Conservation (phyloP, 306 rosid genomes). For the Alnus glutinosa region DNA sequence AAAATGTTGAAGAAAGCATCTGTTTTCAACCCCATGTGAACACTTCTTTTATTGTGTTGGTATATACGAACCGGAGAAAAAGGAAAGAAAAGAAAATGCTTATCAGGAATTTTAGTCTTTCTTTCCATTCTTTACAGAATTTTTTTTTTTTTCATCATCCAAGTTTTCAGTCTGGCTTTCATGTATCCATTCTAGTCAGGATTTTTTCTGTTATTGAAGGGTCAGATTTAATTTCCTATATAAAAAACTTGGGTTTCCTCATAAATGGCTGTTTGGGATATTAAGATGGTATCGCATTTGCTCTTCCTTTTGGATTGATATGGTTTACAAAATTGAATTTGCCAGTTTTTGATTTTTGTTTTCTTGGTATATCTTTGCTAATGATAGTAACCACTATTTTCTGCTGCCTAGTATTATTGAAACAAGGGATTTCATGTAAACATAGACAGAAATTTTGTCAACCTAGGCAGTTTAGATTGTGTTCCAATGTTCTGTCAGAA, state of each 20-base stretch:
- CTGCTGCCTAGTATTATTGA: background rate
- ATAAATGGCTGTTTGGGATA: constrained; percentile 8
- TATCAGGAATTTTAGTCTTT: background rate
- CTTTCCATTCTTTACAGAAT: background rate
- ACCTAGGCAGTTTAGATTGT: background rate
- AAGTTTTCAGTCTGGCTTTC: background rate
- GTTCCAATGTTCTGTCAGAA: constrained; percentile 3
- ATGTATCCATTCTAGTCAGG: background rate
- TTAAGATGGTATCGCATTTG: background rate
- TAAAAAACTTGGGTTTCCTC: background rate
- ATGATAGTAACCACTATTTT: background rate
- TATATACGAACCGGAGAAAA: background rate
- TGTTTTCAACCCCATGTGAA: background rate
- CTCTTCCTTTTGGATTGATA: constrained; percentile 5
- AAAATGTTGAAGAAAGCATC: background rate
- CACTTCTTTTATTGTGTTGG: background rate
- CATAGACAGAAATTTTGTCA: background rate
- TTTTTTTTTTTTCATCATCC: background rate
- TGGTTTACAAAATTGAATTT: constrained; percentile 15
- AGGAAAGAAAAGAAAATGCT: background rate
- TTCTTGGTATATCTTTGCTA: background rate
- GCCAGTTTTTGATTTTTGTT: background rate
- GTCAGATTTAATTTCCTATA: background rate
- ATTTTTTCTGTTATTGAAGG: background rate
- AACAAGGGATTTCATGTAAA: background rate